Percentiles rank a stretch among this genome's conserved stretches.
Evolutionary conservation across 1,139 yeast genomes (phyloP).

Genomic region (Tardiomyces digboiensis): DNA sequence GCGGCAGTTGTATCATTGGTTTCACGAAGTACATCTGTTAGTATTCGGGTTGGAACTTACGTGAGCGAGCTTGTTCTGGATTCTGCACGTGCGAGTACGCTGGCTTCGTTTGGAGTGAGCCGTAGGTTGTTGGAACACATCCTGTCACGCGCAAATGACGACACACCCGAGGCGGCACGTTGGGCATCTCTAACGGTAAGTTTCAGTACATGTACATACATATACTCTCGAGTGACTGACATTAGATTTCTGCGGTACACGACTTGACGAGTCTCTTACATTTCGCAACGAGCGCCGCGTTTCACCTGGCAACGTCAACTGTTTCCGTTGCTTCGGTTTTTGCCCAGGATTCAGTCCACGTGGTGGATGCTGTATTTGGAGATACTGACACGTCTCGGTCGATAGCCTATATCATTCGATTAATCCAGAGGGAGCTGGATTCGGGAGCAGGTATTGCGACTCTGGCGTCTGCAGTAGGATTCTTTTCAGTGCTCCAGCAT

Average conservation of each 20-base stretch:
- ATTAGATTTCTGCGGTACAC: slow-evolving; percentile 12
- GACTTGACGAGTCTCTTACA: slow-evolving; percentile 22
- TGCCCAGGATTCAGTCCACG: slow-evolving; percentile 24
- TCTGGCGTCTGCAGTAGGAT: slow-evolving; percentile 21
- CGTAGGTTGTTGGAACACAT: slow-evolving; percentile 23
- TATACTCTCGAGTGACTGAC: not conserved
- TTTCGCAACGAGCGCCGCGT: slow-evolving; percentile 21
- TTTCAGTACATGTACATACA: not conserved
- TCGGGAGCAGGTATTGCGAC: slow-evolving; percentile 21
- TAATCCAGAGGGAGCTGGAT: slow-evolving; percentile 22
- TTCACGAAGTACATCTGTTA: slow-evolving; percentile 21
- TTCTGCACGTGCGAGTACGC: slow-evolving; percentile 19
- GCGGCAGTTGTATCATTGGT: slow-evolving; percentile 19
- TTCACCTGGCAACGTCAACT: slow-evolving; percentile 20
- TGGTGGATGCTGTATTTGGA: slow-evolving; percentile 25
- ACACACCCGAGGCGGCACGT: slow-evolving; percentile 15
- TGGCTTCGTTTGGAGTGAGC: slow-evolving; percentile 20
- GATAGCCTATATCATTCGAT: slow-evolving; percentile 20
- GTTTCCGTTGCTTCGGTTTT: slow-evolving; percentile 17
- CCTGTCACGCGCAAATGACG: slow-evolving; percentile 21
- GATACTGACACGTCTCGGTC: slow-evolving; percentile 26
- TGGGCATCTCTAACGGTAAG: slow-evolving; percentile 7
- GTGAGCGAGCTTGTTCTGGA: slow-evolving; percentile 19
- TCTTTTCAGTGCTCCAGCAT: slow-evolving; percentile 23
- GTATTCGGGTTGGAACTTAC: slow-evolving; percentile 21